Evolutionary conservation across 345 rosid species (phyloP).

Genomic region (Punica granatum): DNA sequence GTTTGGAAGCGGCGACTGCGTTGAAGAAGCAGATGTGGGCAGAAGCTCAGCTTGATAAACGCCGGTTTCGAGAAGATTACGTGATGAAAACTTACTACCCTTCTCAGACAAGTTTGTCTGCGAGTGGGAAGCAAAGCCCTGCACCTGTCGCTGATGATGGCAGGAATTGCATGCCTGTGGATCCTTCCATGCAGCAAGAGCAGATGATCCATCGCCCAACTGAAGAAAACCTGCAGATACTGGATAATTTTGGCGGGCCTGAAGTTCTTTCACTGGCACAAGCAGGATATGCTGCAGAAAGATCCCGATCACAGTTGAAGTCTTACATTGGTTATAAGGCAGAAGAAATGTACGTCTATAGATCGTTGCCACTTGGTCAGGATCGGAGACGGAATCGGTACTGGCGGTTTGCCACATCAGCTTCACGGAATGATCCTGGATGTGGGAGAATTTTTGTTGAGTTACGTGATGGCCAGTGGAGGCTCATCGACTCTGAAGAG

Average conservation of each 20-base stretch:
- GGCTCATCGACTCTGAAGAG: conserved; percentile 75
- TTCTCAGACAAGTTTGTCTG: conserved; percentile 27
- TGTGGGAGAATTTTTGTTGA: conserved; percentile 85
- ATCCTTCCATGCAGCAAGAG: conserved; percentile 36
- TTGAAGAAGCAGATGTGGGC: conserved; percentile 93
- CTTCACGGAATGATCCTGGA: conserved; percentile 71
- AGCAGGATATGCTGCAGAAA: conserved; percentile 53
- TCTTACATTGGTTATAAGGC: conserved; percentile 74
- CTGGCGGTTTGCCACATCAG: conserved; percentile 74
- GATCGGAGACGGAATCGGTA: conserved; percentile 87
- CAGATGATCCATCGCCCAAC: conserved; percentile 27
- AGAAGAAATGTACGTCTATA: conserved; percentile 61
- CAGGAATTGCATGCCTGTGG: conserved; percentile 17
- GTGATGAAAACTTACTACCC: conserved; percentile 37
- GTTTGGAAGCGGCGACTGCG: conserved; percentile 81
- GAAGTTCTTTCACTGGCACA: conserved; percentile 55
- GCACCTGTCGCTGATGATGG: conserved; percentile 24
- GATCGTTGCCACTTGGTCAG: conserved; percentile 85
- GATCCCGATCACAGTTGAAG: conserved; percentile 62
- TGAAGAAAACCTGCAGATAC: conserved; percentile 47
- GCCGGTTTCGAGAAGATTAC: conserved; percentile 68
- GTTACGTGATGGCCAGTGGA: conserved; percentile 65
- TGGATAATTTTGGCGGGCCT: conserved; percentile 39
- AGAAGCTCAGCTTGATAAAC: conserved; percentile 84
- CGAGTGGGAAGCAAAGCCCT: conserved; percentile 46